Base-by-base conservation (phyloP, 371 early-diverging fungal genomes). In the Vairimorpha apis region DNA sequence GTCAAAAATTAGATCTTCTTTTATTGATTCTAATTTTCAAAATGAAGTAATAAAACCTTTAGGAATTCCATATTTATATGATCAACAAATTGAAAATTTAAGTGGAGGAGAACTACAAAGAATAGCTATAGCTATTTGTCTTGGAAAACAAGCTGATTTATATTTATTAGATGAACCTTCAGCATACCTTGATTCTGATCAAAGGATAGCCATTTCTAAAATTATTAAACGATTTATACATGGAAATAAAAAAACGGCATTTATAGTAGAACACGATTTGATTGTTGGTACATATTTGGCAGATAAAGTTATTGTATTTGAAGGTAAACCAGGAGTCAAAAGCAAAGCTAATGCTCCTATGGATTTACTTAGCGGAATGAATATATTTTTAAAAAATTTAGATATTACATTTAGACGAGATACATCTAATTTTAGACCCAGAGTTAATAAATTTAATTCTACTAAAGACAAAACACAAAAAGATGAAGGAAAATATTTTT, bases 281-380 rank as follows among this genome's bases (percentile, higher is more conserved):
- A 95, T 97, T 82, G 95, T 98, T 92, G 95, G 93, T n/a, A 97
- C 97, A n/a, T 98, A 98, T 83, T 86, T 98, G 67, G 99, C 99
- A 58, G 96, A 96, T 83, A 90, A 94, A 82, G 94, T 96, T 25
- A 90, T 98, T 83, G 95, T 98, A 23, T 96, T 93, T 85, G 92
- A 91, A 4, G 99, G 97, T 81, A 84, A 72, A 45, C 95, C 99
- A 18, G 90, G 92, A 2, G 87, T 93, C 13, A 37, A 76, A 41
- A 73, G 80, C 32, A 83, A 87, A 23, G 97, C 97, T 32, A 87
- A 87, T 78, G 33, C 85, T 37, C 97, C 97, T 47, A 91, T 95
- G 85, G 84, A 90, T 33, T 86, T 96, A 73, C 84, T 92, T 72
- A 85, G 89, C 27, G 97, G 97, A 79, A 97, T 98, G 96, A 97